Evolutionary conservation across 1,284 basidiomycete genomes (phyloP), one percentile per base, ranked within the genome.

Genomic region (Leccinum griseonigrum): DNA sequence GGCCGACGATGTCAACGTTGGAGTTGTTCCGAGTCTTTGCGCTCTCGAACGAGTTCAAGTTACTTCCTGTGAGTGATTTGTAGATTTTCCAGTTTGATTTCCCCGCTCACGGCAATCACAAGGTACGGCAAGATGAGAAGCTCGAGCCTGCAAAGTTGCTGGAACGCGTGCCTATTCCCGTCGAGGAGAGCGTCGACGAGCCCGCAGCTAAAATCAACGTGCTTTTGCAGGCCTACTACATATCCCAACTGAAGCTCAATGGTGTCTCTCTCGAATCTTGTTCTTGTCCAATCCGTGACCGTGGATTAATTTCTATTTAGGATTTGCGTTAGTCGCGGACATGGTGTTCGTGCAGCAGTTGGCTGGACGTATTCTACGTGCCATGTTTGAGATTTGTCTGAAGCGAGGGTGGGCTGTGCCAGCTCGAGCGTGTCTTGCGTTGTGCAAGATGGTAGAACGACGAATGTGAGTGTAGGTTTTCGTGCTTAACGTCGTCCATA

Each of bases 181-280:
- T 99, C 70, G 99, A 99, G 78, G 97, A 99, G 76, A 85, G 90
- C 56, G 93, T 97, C 4, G 97, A 98, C 67, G 96, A 99, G 72
- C 94, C 95, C 0, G 91, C 94, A 0, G 93, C 97, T 36, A 99
- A 99, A 80, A 94, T 98, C 78, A 99, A 99, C 69, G 95, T 98
- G 3, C 82, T 99, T 0, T 79, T 99, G 0, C 97, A 99, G 72
- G 22, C 22, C 22, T 26, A 26, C 22, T 26, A 26, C 22, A 26
- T 26, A 26, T 26, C 22, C 22, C 22, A 26, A 26, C 22, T 26
- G 22, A 26, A 26, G 22, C 22, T 26, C 22, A 26, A 26, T 26
- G 22, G 22, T 26, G 22, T 26, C 22, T 26, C 22, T 26, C 22
- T 26, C 22, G 22, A 26, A 26, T 26, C 22, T 26, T 26, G 22